Conservation (phyloP, 129 eudicot species). For the sunflower (Helianthus annuus) region DNA sequence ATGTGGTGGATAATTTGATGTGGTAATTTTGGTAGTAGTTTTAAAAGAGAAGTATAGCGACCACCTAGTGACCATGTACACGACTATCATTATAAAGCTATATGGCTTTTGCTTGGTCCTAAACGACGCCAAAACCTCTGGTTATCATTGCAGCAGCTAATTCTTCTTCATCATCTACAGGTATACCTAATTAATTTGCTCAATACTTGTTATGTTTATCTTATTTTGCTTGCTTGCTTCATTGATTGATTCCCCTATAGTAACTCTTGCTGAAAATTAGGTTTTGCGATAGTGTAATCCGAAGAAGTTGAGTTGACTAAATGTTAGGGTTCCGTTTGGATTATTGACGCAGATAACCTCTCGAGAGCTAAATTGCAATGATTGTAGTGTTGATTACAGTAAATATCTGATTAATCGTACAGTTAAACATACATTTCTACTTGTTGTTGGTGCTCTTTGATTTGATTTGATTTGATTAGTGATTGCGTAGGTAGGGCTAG, state of each 20-base stretch:
- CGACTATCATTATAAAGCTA: no score
- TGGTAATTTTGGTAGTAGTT: no score
- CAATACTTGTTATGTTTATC: not conserved
- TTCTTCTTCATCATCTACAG: constrained; percentile 3
- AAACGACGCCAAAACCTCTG: constrained; percentile 17
- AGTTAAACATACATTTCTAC: not conserved
- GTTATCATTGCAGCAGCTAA: not conserved
- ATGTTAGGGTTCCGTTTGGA: no score
- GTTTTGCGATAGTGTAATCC: constrained; percentile 16
- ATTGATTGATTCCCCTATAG: not conserved
- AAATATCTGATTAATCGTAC: not conserved
- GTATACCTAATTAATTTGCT: constrained; percentile 4
- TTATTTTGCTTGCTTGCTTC: not conserved
- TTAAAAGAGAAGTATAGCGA: no score
- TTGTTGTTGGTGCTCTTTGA: not conserved
- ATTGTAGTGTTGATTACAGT: not conserved
- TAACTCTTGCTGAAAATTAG: constrained; percentile 1
- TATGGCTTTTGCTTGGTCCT: constrained; percentile 27
- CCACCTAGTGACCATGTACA: no score
- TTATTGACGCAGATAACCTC: no score
- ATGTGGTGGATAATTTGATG: no score
- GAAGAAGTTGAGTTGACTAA: not conserved
- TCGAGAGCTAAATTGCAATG: not conserved
- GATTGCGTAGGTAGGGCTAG: no score
- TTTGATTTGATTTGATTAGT: not conserved